These are phyloP conservation scores for Aspergillus biplanus DNA, from an alignment of 495 filamentous ascomycete genomes.

Conservation along the genomic window DNA sequence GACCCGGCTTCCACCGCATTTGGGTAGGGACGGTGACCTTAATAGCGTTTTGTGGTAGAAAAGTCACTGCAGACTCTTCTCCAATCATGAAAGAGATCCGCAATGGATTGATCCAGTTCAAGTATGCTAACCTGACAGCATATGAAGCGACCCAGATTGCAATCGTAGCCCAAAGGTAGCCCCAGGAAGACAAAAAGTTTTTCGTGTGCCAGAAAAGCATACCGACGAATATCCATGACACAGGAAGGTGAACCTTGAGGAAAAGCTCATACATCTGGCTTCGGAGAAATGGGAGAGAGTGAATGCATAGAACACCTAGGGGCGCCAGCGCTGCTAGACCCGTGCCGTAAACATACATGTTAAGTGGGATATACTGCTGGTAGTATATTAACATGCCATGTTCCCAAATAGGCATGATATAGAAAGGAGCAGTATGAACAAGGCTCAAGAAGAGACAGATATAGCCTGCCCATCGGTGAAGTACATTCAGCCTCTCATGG, in stretches of 20 bases:
- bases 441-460: slow-evolving; percentile 81
- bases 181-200: slow-evolving; percentile 90
- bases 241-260: slow-evolving; percentile 76
- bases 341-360: slow-evolving; percentile 77
- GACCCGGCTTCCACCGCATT: slow-evolving; percentile 90
- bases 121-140: slow-evolving; percentile 66
- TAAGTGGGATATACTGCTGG: slow-evolving; percentile 61
- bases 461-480: slow-evolving; percentile 93
- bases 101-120: slow-evolving; percentile 88
- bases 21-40: slow-evolving; percentile 93
- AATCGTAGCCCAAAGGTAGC: slow-evolving; percentile 82
- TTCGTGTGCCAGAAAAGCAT: slow-evolving; percentile 96
- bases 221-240: slow-evolving; percentile 77
- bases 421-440: slow-evolving; percentile 86
- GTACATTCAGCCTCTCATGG: slow-evolving; percentile 87
- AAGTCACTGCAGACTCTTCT: slow-evolving; percentile 82
- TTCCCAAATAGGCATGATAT: slow-evolving; percentile 84
- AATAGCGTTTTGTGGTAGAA: slow-evolving; percentile 89
- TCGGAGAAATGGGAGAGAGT: slow-evolving; percentile 73
- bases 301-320: slow-evolving; percentile 77
- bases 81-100: slow-evolving; percentile 78
- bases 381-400: slow-evolving; percentile 70
- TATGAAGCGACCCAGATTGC: slow-evolving; percentile 77
- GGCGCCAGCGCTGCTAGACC: slow-evolving; percentile 87
- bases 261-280: slow-evolving; percentile 80